Evolutionary conservation across 805 yeast genomes (phyloP).

Genomic region (Phaffomyces opuntiae): DNA sequence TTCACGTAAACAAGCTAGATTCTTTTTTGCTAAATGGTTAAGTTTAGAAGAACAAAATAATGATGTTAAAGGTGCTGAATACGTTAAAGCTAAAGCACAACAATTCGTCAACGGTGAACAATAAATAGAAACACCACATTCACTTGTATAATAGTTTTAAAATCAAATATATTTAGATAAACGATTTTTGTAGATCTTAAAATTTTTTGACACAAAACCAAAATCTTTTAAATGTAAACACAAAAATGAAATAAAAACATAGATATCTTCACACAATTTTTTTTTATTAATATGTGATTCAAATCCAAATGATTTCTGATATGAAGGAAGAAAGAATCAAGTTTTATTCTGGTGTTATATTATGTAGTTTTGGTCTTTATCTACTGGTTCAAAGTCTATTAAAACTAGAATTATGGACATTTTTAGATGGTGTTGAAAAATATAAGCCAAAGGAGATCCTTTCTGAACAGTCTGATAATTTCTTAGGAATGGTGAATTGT

Average conservation of each 20-base stretch:
- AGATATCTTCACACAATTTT: background rate
- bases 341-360: background rate
- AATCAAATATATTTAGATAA: background rate
- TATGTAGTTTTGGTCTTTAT: background rate
- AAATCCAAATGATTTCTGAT: no score
- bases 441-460: constrained; percentile 1
- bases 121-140: background rate
- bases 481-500: constrained; percentile 9
- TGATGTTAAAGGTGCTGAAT: constrained; percentile 66
- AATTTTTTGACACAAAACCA: background rate
- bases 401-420: background rate
- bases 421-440: background rate
- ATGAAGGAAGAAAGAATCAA: no score
- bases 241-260: background rate
- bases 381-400: background rate
- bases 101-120: constrained; percentile 48
- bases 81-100: constrained; percentile 86
- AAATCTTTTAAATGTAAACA: background rate
- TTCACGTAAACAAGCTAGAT: constrained; percentile 84
- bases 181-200: background rate
- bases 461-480: constrained; percentile 4
- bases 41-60: constrained; percentile 63
- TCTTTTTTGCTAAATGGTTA: constrained; percentile 91
- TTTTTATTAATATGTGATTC: no score
- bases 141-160: constrained; percentile 2